Evolutionary conservation across 495 filamentous ascomycete species (phyloP), one percentile per base, ranked within the genome.

Genomic region (Penicillium alfredii): DNA sequence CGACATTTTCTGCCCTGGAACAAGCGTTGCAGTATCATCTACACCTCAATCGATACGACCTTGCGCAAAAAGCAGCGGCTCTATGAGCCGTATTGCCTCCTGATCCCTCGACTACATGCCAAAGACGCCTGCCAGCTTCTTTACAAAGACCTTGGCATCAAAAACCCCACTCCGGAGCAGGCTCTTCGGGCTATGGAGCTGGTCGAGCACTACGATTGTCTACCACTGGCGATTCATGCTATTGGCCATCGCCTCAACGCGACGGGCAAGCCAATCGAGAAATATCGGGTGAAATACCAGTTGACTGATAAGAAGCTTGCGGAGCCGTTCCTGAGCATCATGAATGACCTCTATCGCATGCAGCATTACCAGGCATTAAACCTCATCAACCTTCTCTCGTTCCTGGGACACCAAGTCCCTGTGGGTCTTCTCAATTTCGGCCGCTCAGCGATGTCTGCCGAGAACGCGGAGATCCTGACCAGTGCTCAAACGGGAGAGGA

Each of bases 191-290:
- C 81, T 0, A 71, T 64, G 5, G 78, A 86, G 36, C 49, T 90
- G 15, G 83, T 88, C 1, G 64, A 76, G 26, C 58, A 82, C 30
- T 79, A 88, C 60, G 82, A 81, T 16, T 73, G 77, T 40, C 63
- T 90, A 8, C 86, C 86, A 9, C 58, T 89, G 11, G 84, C 85
- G 31, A 88, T 92, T 24, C 82, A 88, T 47, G 80, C 83, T 3
- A 81, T 84, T 4, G 82, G 83, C 6, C 80, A 82, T 38, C 78
- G 84, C 15, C 69, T 92, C 5, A 85, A 78, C 29, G 75, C 77
- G 2, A 87, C 80, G 0, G 64, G 73, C 13, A 82, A 86, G 42
- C 80, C 84, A 1, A 69, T 92, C 5, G 73, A 78, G 4, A 76
- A 68, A 40, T 89, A 86, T 45, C 66, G 61, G 18, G 62, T 88